phyloP scores from a whole-genome alignment of 345 rosid genomes.

The Populus alba region DNA sequence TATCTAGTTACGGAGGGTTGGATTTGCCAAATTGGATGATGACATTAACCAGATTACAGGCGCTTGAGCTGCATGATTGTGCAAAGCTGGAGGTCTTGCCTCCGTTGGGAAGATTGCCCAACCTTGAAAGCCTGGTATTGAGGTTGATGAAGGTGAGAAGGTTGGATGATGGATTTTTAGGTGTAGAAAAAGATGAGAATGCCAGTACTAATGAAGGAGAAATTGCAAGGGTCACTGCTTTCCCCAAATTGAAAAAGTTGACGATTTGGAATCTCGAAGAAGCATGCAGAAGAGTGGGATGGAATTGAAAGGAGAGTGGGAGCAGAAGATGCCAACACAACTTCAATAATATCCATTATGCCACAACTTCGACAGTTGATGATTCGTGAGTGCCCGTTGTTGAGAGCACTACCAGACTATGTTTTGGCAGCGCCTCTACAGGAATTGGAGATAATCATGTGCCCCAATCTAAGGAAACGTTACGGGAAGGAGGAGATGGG shows the following conservation, averaged over 20 bases:
- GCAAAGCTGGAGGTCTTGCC: no score
- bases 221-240: neutral
- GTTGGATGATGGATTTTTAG: constrained; percentile 13
- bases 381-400: neutral
- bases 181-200: neutral
- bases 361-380: neutral
- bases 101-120: neutral
- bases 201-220: neutral
- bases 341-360: neutral
- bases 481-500: neutral
- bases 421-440: neutral
- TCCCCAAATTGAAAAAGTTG: constrained; percentile 3
- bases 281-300: constrained; percentile 10
- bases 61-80: neutral
- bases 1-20: no score
- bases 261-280: neutral
- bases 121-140: neutral
- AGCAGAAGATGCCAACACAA: neutral
- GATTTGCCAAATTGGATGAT: no score
- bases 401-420: constrained; percentile 6
- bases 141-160: neutral
- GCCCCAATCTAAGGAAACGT: neutral
- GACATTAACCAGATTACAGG: neutral
- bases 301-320: neutral
- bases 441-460: neutral